phyloP scores from a whole-genome alignment of 805 yeast genomes.

The Barnettozyma botsteinii region DNA sequence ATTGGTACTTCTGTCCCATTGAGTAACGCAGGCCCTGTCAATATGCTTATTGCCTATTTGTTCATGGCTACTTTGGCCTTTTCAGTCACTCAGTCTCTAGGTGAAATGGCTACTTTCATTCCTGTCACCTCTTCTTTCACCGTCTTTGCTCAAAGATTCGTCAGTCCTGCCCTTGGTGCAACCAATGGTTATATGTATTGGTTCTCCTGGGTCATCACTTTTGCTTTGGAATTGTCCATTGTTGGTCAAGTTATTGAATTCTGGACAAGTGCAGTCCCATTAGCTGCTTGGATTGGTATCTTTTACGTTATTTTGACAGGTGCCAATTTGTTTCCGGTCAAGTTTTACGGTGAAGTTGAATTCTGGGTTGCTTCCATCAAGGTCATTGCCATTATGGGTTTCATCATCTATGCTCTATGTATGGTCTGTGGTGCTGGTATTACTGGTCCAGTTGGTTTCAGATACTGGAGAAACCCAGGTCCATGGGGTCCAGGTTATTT shows the following conservation, averaged over 20 bases:
- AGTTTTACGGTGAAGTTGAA: conserved; percentile 67
- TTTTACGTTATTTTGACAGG: conserved; percentile 52
- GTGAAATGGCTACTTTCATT: conserved; percentile 77
- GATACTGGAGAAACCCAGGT: conserved; percentile 79
- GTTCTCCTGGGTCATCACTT: conserved; percentile 75
- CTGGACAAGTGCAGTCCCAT: conserved; percentile 67
- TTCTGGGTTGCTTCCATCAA: conserved; percentile 68
- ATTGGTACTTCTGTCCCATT: conserved; percentile 57
- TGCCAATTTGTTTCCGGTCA: conserved; percentile 61
- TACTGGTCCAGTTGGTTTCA: conserved; percentile 68
- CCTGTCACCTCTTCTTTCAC: conserved; percentile 65
- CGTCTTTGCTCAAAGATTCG: conserved; percentile 61
- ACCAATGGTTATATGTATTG: conserved; percentile 71
- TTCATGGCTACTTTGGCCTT: conserved; percentile 63
- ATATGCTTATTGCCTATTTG: conserved; percentile 54
- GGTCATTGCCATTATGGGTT: conserved; percentile 66
- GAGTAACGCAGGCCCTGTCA: conserved; percentile 60
- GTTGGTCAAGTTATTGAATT: conserved; percentile 59
- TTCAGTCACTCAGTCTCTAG: conserved; percentile 64
- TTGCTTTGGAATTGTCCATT: conserved; percentile 67
- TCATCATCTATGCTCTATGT: conserved; percentile 56
- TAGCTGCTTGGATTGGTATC: conserved; percentile 67
- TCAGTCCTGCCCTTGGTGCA: conserved; percentile 67
- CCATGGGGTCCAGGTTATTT: conserved; percentile 65
- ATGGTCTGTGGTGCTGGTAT: conserved; percentile 74